phyloP scores from a whole-genome alignment of 1,284 basidiomycete genomes.

The Coniophora puteana region DNA sequence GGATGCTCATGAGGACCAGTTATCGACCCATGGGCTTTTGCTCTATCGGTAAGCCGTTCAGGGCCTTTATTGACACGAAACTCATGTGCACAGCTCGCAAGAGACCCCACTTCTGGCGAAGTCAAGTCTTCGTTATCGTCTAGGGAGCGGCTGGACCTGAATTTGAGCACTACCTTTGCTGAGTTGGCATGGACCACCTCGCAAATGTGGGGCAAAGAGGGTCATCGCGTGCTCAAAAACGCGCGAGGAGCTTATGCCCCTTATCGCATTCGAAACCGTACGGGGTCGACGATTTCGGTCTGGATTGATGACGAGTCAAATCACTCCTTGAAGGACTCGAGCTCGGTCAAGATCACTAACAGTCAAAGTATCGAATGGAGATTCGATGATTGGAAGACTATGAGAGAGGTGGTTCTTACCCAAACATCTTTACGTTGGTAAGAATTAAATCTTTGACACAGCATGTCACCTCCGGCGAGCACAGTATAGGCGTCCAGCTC shows the following conservation, averaged over 20 bases:
- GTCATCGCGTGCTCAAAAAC: slow-evolving; percentile 68
- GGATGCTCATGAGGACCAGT: slow-evolving; percentile 40
- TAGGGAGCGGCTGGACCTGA: slow-evolving; percentile 86
- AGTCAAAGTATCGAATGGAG: slow-evolving; percentile 90
- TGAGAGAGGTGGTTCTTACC: slow-evolving; percentile 75
- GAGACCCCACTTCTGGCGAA: slow-evolving; percentile 50
- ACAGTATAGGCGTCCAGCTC: slow-evolving; percentile 82
- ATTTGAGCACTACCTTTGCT: slow-evolving; percentile 89
- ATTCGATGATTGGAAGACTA: slow-evolving; percentile 95
- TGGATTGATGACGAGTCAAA: slow-evolving; percentile 76
- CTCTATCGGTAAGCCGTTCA: slow-evolving; percentile 54
- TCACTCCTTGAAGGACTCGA: slow-evolving; percentile 40
- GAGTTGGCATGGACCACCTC: slow-evolving; percentile 80
- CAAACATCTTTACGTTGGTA: too few relatives aligned
- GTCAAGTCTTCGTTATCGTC: slow-evolving; percentile 70
- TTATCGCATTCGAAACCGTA: slow-evolving; percentile 90
- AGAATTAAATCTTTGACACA: slow-evolving; percentile 28
- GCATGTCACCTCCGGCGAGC: slow-evolving; percentile 82
- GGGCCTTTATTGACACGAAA: background rate
- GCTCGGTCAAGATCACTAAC: slow-evolving; percentile 58
- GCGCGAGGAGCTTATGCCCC: slow-evolving; percentile 88
- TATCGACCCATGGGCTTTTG: slow-evolving; percentile 96
- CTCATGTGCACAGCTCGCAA: slow-evolving; percentile 42
- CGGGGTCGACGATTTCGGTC: slow-evolving; percentile 78
- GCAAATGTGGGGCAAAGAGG: slow-evolving; percentile 72